Evolutionary conservation across 352 stramenopile genomes (phyloP).

Genomic region (Peronosclerospora sorghi): DNA sequence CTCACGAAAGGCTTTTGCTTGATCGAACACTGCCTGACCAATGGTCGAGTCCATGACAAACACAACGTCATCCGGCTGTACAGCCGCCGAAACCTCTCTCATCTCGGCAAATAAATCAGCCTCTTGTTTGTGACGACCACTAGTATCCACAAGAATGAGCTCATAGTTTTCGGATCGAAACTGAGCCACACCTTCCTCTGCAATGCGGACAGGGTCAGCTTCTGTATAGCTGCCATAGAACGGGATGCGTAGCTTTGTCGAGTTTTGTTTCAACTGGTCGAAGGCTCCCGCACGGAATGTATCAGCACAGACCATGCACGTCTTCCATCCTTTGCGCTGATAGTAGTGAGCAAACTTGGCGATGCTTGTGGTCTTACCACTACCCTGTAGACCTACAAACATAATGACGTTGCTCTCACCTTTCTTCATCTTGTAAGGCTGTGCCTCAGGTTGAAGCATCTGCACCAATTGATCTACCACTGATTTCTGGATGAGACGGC

Average conservation of each 20-base stretch:
- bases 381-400: slow-evolving; percentile 90
- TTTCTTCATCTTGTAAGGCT: slow-evolving; percentile 87
- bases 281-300: slow-evolving; percentile 98
- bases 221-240: slow-evolving; percentile 99
- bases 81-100: slow-evolving; percentile 93
- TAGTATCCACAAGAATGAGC: slow-evolving; percentile 99
- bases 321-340: slow-evolving; percentile 95
- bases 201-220: slow-evolving; percentile 96
- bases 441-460: slow-evolving; percentile 80
- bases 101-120: slow-evolving; percentile 98
- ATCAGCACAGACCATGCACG: slow-evolving; percentile 98
- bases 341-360: slow-evolving; percentile 99
- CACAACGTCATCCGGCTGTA: slow-evolving; percentile 94
- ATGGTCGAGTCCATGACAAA: slow-evolving; percentile 99
- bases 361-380: slow-evolving; percentile 99
- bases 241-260: slow-evolving; percentile 94
- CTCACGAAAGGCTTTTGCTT: slow-evolving; percentile 92
- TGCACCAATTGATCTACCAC: slow-evolving; percentile 84
- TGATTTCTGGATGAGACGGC: slow-evolving; percentile 85
- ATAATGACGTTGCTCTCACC: slow-evolving; percentile 88
- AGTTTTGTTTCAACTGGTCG: slow-evolving; percentile 99
- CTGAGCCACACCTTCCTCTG: slow-evolving; percentile 94
- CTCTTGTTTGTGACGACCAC: slow-evolving; percentile 97
- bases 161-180: slow-evolving; percentile 97
- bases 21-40: slow-evolving; percentile 96